Base-by-base conservation (phyloP, 1,139 yeast genomes). In the Scheffersomyces insectosa region DNA sequence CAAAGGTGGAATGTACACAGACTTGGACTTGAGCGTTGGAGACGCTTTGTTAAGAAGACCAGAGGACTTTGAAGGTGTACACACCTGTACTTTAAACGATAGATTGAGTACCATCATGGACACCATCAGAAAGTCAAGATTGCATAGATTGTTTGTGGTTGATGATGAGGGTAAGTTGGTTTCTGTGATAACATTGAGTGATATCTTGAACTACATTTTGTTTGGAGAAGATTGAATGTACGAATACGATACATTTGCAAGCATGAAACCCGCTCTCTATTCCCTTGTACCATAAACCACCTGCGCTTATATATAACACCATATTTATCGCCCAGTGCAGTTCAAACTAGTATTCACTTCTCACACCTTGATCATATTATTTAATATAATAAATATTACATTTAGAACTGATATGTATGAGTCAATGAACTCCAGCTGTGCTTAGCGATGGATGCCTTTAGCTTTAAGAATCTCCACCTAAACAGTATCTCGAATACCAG, bases 51-150 rank as follows among this genome's bases (percentile, higher is more conserved):
- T 93, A 81, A 81, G 96, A 63, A 80, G 99, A 60, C 85, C 96
- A 7, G 97, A 91, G 55, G 98, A 93, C 62, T 95, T 93, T 59
- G 99, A 93, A 65, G 99, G 99, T 45, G 99, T 95, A 12, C 91
- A 91, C 65, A 93, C 98, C 0, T 95, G 99, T 67, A 90, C 98
- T 0, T 75, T 83, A 51, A 79, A 83, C 53, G 99, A 95, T 63
- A 78, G 95, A 49, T 73, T 95, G 48, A 88, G 95, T 50, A 89
- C 96, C 12, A 88, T 95, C 47, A 80, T 93, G 85, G 97, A 93
- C 61, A 91, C 96, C 34, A 89, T 95, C 47, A 79, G 98, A 58
- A 86, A 91, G 56, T 85, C 96, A 33, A 80, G 98, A 54, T 77
- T 93, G 50, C 98, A 95, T 65, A 79, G 99, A 62, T 79, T 95